Evolutionary conservation across 805 yeast genomes (phyloP).

Genomic region (Candida boidinii): DNA sequence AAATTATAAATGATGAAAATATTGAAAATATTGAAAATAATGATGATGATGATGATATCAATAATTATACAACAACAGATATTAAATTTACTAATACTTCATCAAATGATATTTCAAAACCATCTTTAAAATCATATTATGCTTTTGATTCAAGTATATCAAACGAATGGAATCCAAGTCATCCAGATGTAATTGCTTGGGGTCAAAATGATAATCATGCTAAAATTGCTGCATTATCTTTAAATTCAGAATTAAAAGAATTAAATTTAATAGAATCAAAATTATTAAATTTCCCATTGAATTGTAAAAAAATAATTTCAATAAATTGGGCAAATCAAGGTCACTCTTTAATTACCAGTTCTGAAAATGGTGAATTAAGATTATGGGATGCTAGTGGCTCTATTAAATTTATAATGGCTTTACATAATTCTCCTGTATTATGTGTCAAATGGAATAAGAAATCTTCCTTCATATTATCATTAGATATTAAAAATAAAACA

Average conservation of each 20-base stretch:
- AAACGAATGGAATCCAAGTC: conserved; percentile 49
- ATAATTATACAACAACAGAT: background rate
- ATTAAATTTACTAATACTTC: conserved; percentile 1
- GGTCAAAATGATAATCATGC: conserved; percentile 31
- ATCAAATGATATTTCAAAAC: conserved; percentile 23
- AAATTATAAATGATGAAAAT: background rate
- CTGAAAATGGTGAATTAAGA: conserved; percentile 64
- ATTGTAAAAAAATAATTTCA: conserved; percentile 23
- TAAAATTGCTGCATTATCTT: conserved; percentile 17
- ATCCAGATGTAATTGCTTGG: conserved; percentile 38
- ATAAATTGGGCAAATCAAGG: conserved; percentile 62
- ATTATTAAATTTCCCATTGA: conserved; percentile 14
- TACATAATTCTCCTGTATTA: conserved; percentile 48
- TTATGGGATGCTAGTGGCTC: conserved; percentile 74
- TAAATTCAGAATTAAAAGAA: conserved; percentile 4
- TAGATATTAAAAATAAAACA: conserved; percentile 46
- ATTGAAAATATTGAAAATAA: conserved; percentile 3
- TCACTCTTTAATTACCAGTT: conserved; percentile 49
- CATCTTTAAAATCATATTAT: conserved; percentile 27
- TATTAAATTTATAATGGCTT: conserved; percentile 43
- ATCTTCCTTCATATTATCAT: conserved; percentile 46
- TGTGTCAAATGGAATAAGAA: conserved; percentile 51
- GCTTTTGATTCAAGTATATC: conserved; percentile 35
- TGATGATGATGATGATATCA: conserved; percentile 2
- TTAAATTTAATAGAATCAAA: conserved; percentile 6